Conservation (phyloP, 2,329 filamentous ascomycete species). For the Neopestalotiopsis sp. region DNA sequence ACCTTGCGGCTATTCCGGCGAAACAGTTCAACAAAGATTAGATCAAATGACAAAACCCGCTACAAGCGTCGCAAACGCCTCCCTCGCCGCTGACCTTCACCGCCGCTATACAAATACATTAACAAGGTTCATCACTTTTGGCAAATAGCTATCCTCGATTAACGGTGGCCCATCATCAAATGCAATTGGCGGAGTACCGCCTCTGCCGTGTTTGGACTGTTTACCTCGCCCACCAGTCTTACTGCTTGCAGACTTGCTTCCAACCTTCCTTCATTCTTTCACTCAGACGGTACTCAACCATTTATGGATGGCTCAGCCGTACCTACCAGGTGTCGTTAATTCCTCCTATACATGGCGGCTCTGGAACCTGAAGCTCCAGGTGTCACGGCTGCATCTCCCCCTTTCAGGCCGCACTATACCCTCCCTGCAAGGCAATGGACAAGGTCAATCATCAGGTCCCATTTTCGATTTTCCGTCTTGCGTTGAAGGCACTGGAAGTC, state of each 20-base stretch:
- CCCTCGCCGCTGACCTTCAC: not conserved
- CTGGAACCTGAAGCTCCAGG: not conserved
- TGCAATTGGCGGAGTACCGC: not conserved
- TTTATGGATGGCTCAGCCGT: too few species aligned
- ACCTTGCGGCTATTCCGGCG: not conserved
- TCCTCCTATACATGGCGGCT: not conserved
- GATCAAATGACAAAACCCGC: not conserved
- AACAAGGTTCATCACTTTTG: not conserved
- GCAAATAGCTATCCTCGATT: not conserved
- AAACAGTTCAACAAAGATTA: not conserved
- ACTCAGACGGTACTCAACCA: too few species aligned
- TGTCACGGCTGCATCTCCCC: not conserved
- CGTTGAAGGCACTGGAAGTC: not conserved
- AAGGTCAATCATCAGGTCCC: not conserved
- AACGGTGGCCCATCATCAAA: not conserved
- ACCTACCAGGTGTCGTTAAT: too few species aligned
- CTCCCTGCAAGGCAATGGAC: not conserved
- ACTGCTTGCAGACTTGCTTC: not conserved
- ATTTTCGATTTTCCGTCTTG: too few species aligned
- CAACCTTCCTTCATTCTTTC: not conserved
- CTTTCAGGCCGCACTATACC: not conserved
- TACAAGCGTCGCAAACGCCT: not conserved
- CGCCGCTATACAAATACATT: not conserved
- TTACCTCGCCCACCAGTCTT: not conserved
- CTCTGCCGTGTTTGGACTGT: not conserved